These are phyloP conservation scores for Plantago elongata DNA, from an alignment of 257 asterid genomes.

Conservation along the genomic window DNA sequence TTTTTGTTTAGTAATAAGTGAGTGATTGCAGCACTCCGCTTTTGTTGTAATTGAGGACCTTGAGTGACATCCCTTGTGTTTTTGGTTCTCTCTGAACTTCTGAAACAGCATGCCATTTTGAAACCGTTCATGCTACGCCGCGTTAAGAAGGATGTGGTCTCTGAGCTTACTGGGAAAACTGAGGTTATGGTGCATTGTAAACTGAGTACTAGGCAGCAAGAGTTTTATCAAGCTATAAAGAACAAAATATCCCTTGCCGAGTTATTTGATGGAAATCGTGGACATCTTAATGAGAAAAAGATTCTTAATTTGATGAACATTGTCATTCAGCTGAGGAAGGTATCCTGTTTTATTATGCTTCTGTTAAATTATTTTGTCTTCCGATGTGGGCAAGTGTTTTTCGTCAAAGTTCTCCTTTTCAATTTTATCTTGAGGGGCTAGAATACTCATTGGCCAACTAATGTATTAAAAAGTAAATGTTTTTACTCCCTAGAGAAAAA, in stretches of 20 bases:
- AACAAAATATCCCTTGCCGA: conserved; percentile 93
- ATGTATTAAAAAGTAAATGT: not conserved
- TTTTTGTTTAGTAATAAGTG: no score
- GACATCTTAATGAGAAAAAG: conserved; percentile 93
- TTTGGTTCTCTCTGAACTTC: conserved; percentile 10
- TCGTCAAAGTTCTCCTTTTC: not conserved
- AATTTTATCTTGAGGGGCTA: not conserved
- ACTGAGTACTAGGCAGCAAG: conserved; percentile 90
- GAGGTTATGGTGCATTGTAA: conserved; percentile 90
- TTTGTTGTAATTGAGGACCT: conserved; percentile 9
- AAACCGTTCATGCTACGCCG: conserved; percentile 98
- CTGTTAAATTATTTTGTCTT: conserved; percentile 12
- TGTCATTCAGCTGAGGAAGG: conserved; percentile 98
- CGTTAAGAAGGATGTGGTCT: conserved; percentile 88
- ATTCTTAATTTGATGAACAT: conserved; percentile 92
- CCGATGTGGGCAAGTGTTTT: conserved; percentile 5
- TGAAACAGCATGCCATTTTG: conserved; percentile 90
- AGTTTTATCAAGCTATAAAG: conserved; percentile 95
- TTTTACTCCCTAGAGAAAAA: not conserved
- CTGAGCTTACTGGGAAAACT: conserved; percentile 92
- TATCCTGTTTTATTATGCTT: conserved; percentile 21
- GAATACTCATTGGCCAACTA: not conserved
- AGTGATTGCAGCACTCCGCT: conserved; percentile 23
- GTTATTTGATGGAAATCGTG: conserved; percentile 88
- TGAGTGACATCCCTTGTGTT: conserved; percentile 9